Base-by-base conservation (phyloP, 2,329 filamentous ascomycete species). In the Nigrospora sphaerica region DNA sequence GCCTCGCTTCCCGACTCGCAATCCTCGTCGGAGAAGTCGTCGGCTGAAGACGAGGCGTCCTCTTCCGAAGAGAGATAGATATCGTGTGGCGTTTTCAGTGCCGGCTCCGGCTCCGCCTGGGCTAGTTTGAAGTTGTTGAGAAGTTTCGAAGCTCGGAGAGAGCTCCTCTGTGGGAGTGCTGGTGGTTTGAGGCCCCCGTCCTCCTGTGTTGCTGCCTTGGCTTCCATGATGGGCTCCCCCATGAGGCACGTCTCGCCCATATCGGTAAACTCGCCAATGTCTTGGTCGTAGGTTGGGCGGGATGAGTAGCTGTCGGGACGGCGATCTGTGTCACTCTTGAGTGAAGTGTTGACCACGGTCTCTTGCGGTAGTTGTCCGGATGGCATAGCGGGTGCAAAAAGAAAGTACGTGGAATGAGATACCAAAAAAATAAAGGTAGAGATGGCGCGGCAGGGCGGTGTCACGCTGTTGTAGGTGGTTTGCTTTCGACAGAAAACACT, bases 11-110 rank as follows among this genome's bases (percentile, higher is more conserved):
- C 66, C 42, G 70, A 74, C 52, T 78, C 68, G 49, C 67, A 67
- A 43, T 75, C 73, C 55, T 73, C 73, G 55, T 80, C 75, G 46
- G 77, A 81, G 51, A 75, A 75, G 61, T 80, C 74, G 61, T 80
- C 80, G 39, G 77, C 75, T 16, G 76, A 78, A 2, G 80, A 80
- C 2, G 80, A 83, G 31, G 73, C 78, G 52, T 83, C 81, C 58
- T 85, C 81, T 53, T 85, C 81, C 0, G 79, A 83, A 2, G 80
- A 83, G 23, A 85, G 73, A 60, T 85, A 85, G 48, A 78, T 57
- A 47, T 81, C 75, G 59, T 82, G 79, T 6, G 78, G 75, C 2
- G 71, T 66, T 18, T 68, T 64, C 40, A 70, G 64, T 13, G 65
- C 56, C 23, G 63, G 55, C 33, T 47, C 59, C 43, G 56, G 57